Base-by-base conservation (phyloP, 2,329 filamentous ascomycete species). In the Pseudopyrenochaeta lycopersici region DNA sequence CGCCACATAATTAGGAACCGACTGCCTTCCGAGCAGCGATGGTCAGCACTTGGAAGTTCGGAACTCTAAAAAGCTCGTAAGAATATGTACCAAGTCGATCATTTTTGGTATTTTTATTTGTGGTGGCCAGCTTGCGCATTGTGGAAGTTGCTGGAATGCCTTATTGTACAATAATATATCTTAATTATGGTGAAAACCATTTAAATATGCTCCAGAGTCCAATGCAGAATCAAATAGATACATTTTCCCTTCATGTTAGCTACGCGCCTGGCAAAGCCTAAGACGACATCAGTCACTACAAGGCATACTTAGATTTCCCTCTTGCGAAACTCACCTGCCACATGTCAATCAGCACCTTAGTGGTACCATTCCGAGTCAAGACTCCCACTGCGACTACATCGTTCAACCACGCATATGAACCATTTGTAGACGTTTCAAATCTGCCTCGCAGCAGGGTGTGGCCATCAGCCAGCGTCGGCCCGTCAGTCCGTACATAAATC, bases 401-500 rank as follows among this genome's bases (percentile, higher is more conserved):
- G 41, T 76, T 77, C 58, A 77, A 57, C 75, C 74, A 77, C 31
- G 70, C 68, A 47, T 74, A 75, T 7, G 63, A 63, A 41, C 66
- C 62, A 42, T 71, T 68, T 4, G 50, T 58, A 2, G 66, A 66
- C 7, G 74, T 75, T 52, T 77, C 74, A 33, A 77, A 75, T 21
- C 66, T 52, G 1, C 70, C 66, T 9, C 72, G 54, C 51, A 77
- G 21, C 60, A 76, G 64, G 21, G 73, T 62, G 0, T 61, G 57
- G 3, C 68, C 72, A 45, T 63, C 62, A 3, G 63, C 45, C 14
- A 67, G 63, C 6, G 65, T 60, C 14, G 67, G 64, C 0, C 75
- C 74, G 14, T 62, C 63, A 1, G 74, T 76, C 56, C 66, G 64
- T 9, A 77, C 62, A 17, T 66, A 73, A 6, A 77, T 66, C 39